Percentiles rank a stretch among this genome's conserved stretches.
Evolutionary conservation across 2,329 filamentous ascomycete species (phyloP).

Genomic region (Thyridium curvatum): DNA sequence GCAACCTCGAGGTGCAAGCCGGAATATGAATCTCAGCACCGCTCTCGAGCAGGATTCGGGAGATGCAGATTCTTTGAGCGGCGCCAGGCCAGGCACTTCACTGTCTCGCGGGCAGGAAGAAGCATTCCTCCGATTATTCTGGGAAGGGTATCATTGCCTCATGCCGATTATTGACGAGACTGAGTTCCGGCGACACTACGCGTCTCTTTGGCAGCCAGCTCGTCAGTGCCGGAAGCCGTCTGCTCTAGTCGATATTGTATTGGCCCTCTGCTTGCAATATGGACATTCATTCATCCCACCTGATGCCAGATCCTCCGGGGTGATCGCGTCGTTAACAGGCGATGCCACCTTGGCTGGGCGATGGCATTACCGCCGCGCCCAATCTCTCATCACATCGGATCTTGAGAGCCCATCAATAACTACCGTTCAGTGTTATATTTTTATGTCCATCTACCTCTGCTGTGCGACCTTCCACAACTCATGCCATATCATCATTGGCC

Average conservation of each 20-base stretch:
- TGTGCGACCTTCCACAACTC: conserved; percentile 42
- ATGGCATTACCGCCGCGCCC: conserved; percentile 39
- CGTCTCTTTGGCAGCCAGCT: conserved; percentile 26
- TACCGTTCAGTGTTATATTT: conserved; percentile 41
- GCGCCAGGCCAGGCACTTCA: conserved; percentile 5
- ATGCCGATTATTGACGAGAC: conserved; percentile 30
- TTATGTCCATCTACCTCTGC: conserved; percentile 37
- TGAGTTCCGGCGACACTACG: conserved; percentile 30
- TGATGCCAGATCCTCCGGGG: conserved; percentile 2
- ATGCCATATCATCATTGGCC: conserved; percentile 29
- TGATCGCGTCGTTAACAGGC: conserved; percentile 6
- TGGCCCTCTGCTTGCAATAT: conserved; percentile 46
- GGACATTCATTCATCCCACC: conserved; percentile 20
- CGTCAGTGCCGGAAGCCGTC: conserved; percentile 30
- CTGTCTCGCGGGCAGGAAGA: conserved; percentile 30
- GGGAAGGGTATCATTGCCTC: conserved; percentile 28
- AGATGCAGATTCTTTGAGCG: neutral
- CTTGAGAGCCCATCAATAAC: conserved; percentile 39
- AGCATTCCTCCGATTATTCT: conserved; percentile 31
- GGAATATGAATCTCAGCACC: conserved; percentile 4
- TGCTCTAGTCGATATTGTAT: conserved; percentile 43
- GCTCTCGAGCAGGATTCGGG: neutral
- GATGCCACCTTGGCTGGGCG: conserved; percentile 36
- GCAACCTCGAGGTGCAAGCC: conserved; percentile 8
- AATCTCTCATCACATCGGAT: conserved; percentile 34